Conservation (phyloP, 108 stramenopile species). For the Nitzschia palea region DNA sequence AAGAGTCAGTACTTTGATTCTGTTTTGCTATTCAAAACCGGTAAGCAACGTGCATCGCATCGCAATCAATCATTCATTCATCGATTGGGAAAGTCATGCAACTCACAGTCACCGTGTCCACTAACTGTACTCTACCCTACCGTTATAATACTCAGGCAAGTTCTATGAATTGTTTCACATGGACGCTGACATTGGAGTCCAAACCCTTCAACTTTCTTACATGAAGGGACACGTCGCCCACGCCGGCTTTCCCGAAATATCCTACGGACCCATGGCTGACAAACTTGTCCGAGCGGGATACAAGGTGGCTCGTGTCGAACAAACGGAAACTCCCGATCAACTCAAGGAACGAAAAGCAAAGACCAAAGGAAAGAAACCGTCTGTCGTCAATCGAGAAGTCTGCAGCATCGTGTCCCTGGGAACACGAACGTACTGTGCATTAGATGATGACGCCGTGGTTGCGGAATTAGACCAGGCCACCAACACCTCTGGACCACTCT, state of each 20-base stretch:
- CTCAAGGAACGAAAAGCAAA: conserved; percentile 82
- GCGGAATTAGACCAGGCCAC: conserved; percentile 30
- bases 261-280: conserved; percentile 76
- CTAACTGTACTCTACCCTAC: neutral
- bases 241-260: conserved; percentile 95
- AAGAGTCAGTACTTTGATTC: conserved; percentile 96
- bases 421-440: conserved; percentile 92
- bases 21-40: conserved; percentile 98
- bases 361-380: conserved; percentile 67
- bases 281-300: conserved; percentile 92
- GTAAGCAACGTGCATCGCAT: conserved; percentile 93
- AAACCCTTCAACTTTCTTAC: conserved; percentile 86
- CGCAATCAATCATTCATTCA: no score
- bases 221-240: conserved; percentile 98
- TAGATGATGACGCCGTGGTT: conserved; percentile 75
- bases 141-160: conserved; percentile 45
- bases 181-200: conserved; percentile 96
- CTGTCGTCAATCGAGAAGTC: conserved; percentile 94
- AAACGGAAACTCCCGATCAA: conserved; percentile 97
- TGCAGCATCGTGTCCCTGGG: conserved; percentile 87
- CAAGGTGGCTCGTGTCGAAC: conserved; percentile 98
- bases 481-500: conserved; percentile 58
- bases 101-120: no score
- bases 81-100: no score
- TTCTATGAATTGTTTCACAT: conserved; percentile 88